phyloP scores from a whole-genome alignment of 371 early-diverging fungal species.

The Lichtheimia ornata region DNA sequence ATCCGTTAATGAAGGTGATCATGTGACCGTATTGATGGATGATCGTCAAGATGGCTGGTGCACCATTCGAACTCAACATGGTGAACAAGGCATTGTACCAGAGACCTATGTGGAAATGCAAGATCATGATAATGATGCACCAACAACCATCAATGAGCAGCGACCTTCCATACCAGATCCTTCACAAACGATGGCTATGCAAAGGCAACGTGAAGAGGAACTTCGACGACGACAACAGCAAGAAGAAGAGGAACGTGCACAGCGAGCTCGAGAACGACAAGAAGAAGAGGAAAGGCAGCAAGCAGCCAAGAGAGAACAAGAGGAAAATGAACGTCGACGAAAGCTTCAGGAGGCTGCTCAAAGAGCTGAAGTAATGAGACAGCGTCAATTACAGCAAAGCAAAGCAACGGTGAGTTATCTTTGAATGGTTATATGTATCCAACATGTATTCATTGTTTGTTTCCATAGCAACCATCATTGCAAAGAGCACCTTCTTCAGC shows the following conservation, averaged over 20 bases:
- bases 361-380: conserved; percentile 23
- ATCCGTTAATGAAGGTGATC: conserved; percentile 68
- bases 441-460: too few relatives aligned
- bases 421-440: neutral
- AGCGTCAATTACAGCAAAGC: conserved; percentile 16
- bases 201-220: conserved; percentile 12
- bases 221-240: conserved; percentile 4
- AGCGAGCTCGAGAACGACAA: conserved; percentile 9
- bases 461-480: too few relatives aligned
- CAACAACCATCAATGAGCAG: neutral
- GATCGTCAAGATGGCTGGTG: conserved; percentile 76
- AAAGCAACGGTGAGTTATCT: conserved; percentile 6
- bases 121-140: conserved; percentile 17
- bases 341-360: conserved; percentile 26
- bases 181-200: neutral
- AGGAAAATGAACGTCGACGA: conserved; percentile 21
- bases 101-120: conserved; percentile 50
- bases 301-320: conserved; percentile 19
- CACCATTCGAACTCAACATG: conserved; percentile 43
- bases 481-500: too few relatives aligned
- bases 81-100: conserved; percentile 56
- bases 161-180: too few relatives aligned
- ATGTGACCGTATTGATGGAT: conserved; percentile 70
- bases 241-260: conserved; percentile 12
- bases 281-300: conserved; percentile 26